phyloP scores from a whole-genome alignment of 495 filamentous ascomycete genomes.

The Copromyces sp. region DNA sequence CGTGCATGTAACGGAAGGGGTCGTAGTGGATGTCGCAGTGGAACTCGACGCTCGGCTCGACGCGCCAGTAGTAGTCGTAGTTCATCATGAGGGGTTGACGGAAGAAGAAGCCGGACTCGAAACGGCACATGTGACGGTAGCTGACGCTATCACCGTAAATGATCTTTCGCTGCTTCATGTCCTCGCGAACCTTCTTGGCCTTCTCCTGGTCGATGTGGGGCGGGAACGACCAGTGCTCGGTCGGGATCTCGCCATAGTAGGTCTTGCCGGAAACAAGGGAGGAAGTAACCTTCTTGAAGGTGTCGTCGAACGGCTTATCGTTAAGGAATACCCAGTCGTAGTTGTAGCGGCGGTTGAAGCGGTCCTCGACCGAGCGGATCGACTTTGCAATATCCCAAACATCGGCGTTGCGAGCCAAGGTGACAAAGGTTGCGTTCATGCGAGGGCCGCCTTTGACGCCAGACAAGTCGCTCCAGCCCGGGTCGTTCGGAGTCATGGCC shows the following conservation, averaged over 20 bases:
- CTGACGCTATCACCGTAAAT: constrained; percentile 92
- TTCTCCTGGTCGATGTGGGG: constrained; percentile 79
- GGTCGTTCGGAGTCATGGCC: constrained; percentile 34
- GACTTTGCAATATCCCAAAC: constrained; percentile 94
- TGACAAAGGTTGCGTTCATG: constrained; percentile 96
- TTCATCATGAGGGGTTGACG: constrained; percentile 69
- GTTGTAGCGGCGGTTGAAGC: constrained; percentile 91
- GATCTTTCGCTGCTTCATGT: constrained; percentile 75
- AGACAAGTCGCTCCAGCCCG: constrained; percentile 39
- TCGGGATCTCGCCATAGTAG: constrained; percentile 73
- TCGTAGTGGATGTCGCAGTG: constrained; percentile 80
- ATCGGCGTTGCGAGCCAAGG: constrained; percentile 83
- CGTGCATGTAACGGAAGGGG: constrained; percentile 77
- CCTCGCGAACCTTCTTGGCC: constrained; percentile 67
- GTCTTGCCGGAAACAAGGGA: constrained; percentile 84
- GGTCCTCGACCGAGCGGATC: constrained; percentile 91
- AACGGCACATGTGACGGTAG: constrained; percentile 91
- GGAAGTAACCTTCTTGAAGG: constrained; percentile 85
- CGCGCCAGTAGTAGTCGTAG: constrained; percentile 90
- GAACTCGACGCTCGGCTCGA: constrained; percentile 80
- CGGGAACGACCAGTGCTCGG: constrained; percentile 87
- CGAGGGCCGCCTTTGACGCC: constrained; percentile 49
- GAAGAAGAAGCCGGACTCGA: constrained; percentile 92
- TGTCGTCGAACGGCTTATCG: constrained; percentile 82
- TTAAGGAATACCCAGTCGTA: constrained; percentile 99